These are phyloP conservation scores for Hypoxylon rickii DNA, from an alignment of 495 filamentous ascomycete genomes.

Conservation along the genomic window DNA sequence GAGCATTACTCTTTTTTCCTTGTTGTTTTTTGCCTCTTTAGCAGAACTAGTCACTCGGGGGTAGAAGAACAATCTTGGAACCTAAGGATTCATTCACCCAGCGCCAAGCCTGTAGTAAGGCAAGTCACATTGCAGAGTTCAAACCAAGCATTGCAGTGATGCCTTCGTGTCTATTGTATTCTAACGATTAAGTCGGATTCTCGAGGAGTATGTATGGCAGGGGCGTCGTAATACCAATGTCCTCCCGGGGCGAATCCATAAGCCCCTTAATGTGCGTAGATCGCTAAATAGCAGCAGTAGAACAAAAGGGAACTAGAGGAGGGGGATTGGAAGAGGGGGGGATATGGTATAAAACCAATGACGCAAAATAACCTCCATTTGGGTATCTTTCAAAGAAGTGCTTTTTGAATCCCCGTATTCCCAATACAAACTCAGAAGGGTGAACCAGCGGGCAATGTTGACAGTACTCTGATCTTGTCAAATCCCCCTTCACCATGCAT, in stretches of 20 bases:
- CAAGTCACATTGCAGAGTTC: conserved; percentile 33
- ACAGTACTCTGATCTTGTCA: conserved; percentile 1
- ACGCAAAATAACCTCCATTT: conserved; percentile 38
- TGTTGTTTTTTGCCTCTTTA: too few species aligned
- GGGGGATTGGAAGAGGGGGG: background rate
- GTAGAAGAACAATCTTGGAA: conserved; percentile 12
- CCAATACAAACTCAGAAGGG: conserved; percentile 27
- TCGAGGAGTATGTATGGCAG: conserved; percentile 16
- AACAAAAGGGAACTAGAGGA: conserved; percentile 28
- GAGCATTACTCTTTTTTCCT: too few species aligned
- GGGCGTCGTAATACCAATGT: conserved; percentile 30
- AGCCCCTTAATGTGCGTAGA: conserved; percentile 26
- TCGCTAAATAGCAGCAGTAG: conserved; percentile 9
- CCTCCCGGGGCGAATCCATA: conserved; percentile 32
- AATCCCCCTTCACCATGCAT: conserved; percentile 27
- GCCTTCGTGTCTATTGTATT: conserved; percentile 35
- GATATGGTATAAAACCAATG: conserved; percentile 24
- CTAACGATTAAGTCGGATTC: conserved; percentile 33
- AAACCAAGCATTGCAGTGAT: conserved; percentile 32
- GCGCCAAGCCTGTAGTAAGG: conserved; percentile 33
- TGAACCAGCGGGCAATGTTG: conserved; percentile 10
- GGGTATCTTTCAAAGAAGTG: conserved; percentile 37
- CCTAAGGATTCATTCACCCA: conserved; percentile 12
- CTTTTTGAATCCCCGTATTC: conserved; percentile 32
- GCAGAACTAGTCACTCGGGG: conserved; percentile 26